Base-by-base conservation (phyloP, 805 yeast genomes). In the Candida xyloterini region DNA sequence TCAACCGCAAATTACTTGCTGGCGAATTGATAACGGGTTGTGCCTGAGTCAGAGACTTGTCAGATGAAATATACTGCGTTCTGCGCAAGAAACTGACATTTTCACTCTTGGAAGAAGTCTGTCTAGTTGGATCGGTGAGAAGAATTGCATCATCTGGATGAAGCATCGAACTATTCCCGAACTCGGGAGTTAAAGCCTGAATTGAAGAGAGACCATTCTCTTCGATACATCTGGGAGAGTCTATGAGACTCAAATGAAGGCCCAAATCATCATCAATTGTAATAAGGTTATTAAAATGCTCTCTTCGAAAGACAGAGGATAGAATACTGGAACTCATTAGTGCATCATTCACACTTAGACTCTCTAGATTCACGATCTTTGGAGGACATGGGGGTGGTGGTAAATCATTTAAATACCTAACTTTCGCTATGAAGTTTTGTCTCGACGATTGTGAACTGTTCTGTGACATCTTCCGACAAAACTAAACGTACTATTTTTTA, bases 311-410 rank as follows among this genome's bases (percentile, higher is more conserved):
- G 42, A 81, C 67, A 2, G 91, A 76, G 2, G 89, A 72, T 48
- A 91, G 65, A 39, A 87, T 70, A 38, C 71, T 65, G 3, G 84
- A 63, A 1, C 81, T 68, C 24, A 73, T 71, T 34, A 54, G 70
- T 51, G 62, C 67, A 10, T 59, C 58, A 59, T 55, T 21, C 62
- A 66, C 42, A 47, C 51, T 5, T 43, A 53, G 26, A 7, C 43
- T 42, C 9, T 57, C 46, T 49, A 80, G 76, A 35, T 79, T 75
- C 38, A 93, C 62, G 41, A 90, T 73, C 59, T 84, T 87, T 22
- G 99, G 97, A 32, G 95, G 88, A 46, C 93, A 73, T 16, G 91
- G 84, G 8, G 98, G 98, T 2, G 96, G 90, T 5, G 99, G 99
- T 16, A 93, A 70, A 54, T 79, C 84, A 60, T 93, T 93, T 43